Conservation (phyloP, 345 rosid genomes). For the Populus simonii region DNA sequence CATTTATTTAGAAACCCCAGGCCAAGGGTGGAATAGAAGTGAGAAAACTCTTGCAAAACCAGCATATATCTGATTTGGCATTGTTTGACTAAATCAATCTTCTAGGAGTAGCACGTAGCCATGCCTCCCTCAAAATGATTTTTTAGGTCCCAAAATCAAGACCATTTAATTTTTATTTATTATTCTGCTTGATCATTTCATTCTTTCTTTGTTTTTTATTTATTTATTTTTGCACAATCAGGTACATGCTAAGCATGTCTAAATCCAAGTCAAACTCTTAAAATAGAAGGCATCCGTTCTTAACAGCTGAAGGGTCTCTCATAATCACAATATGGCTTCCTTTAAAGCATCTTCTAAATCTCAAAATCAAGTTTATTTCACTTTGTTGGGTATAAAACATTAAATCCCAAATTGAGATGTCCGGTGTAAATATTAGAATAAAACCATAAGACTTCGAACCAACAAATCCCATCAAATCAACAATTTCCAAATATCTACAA, state of each 20-base stretch:
- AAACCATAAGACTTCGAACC: not conserved
- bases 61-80: not conserved
- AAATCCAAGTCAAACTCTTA: not conserved
- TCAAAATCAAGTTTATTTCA: not conserved
- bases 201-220: not conserved
- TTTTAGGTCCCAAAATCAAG: not conserved
- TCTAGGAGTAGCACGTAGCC: not conserved
- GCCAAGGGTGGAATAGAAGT: not conserved
- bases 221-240: not conserved
- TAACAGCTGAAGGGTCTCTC: not conserved
- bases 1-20: not conserved
- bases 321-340: not conserved
- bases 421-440: not conserved
- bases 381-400: not conserved
- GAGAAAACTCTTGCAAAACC: not conserved
- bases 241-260: not conserved
- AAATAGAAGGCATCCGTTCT: not conserved
- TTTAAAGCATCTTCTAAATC: constrained; percentile 1
- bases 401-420: not conserved
- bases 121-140: not conserved
- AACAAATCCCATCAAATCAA: not conserved
- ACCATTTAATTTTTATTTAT: not conserved
- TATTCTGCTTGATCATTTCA: not conserved
- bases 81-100: not conserved
- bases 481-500: not conserved